These are phyloP conservation scores for Neoboletus magnificus DNA, from an alignment of 768 basidiomycete species.

Conservation along the genomic window DNA sequence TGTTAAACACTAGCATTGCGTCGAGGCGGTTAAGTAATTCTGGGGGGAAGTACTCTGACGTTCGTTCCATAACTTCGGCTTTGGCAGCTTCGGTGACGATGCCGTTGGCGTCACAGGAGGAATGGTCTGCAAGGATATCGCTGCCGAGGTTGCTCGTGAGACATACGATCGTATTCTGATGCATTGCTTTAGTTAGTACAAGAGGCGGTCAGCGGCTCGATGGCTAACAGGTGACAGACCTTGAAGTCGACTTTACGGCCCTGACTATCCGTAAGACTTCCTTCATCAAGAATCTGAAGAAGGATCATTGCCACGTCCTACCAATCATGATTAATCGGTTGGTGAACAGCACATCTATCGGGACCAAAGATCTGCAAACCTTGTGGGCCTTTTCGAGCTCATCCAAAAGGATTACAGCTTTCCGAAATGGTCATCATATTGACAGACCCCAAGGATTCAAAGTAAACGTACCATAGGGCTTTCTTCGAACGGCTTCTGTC, in stretches of 20 bases:
- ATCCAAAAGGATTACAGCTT: slow-evolving; percentile 63
- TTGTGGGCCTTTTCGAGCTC: slow-evolving; percentile 83
- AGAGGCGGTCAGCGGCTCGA: neutral
- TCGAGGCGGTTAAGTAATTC: slow-evolving; percentile 90
- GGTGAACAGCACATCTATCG: neutral
- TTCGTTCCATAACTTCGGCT: slow-evolving; percentile 67
- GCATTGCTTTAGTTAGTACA: neutral
- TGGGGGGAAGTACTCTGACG: slow-evolving; percentile 80
- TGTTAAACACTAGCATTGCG: slow-evolving; percentile 87
- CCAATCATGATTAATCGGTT: neutral
- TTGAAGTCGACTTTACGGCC: slow-evolving; percentile 92
- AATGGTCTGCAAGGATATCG: slow-evolving; percentile 67
- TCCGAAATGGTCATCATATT: neutral
- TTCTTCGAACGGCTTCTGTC: slow-evolving; percentile 61
- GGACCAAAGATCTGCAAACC: slow-evolving; percentile 29
- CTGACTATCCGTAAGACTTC: slow-evolving; percentile 85
- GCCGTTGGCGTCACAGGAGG: slow-evolving; percentile 62
- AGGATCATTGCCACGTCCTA: slow-evolving; percentile 87
- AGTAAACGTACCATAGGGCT: slow-evolving; percentile 46
- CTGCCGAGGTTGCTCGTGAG: slow-evolving; percentile 86
- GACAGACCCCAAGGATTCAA: neutral
- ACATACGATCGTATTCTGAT: slow-evolving; percentile 88
- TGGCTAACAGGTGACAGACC: slow-evolving; percentile 32
- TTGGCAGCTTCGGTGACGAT: slow-evolving; percentile 59
- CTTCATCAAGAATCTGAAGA: slow-evolving; percentile 89